Conservation (phyloP, 495 filamentous ascomycete species). For the Viridothelium virens region DNA sequence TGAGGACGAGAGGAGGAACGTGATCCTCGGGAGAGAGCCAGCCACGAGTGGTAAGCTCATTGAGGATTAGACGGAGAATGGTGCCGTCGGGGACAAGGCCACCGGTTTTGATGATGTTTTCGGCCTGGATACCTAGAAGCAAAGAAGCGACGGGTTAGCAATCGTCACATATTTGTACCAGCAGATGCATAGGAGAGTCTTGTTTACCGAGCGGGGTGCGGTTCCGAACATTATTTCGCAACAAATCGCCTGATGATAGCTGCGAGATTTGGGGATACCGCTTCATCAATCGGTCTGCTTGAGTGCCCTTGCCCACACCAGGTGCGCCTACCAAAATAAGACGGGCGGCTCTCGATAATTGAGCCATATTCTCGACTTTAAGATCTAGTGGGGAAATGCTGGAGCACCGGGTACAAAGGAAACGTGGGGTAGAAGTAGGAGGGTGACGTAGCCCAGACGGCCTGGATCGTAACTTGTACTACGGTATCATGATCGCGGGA, state of each 20-base stretch:
- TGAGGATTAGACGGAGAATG: slow-evolving; percentile 85
- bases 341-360: slow-evolving; percentile 55
- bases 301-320: slow-evolving; percentile 88
- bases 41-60: slow-evolving; percentile 72
- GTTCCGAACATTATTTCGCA: slow-evolving; percentile 77
- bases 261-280: slow-evolving; percentile 83
- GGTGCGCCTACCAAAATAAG: slow-evolving; percentile 95
- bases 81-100: slow-evolving; percentile 78
- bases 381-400: background rate
- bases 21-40: slow-evolving; percentile 54
- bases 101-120: slow-evolving; percentile 75
- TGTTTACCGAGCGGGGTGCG: slow-evolving; percentile 73
- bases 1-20: slow-evolving; percentile 31
- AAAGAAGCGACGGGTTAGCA: slow-evolving; percentile 13
- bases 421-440: slow-evolving; percentile 8
- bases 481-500: background rate
- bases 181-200: background rate
- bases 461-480: background rate
- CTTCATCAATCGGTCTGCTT: slow-evolving; percentile 76
- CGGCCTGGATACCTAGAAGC: slow-evolving; percentile 70
- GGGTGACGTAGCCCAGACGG: background rate
- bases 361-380: background rate
- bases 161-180: background rate
- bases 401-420: background rate
- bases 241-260: slow-evolving; percentile 87